Evolutionary conservation across 139 green algal genomes (phyloP), one percentile per base, ranked within the genome.

Genomic region (Diplosphaera chodatii): DNA sequence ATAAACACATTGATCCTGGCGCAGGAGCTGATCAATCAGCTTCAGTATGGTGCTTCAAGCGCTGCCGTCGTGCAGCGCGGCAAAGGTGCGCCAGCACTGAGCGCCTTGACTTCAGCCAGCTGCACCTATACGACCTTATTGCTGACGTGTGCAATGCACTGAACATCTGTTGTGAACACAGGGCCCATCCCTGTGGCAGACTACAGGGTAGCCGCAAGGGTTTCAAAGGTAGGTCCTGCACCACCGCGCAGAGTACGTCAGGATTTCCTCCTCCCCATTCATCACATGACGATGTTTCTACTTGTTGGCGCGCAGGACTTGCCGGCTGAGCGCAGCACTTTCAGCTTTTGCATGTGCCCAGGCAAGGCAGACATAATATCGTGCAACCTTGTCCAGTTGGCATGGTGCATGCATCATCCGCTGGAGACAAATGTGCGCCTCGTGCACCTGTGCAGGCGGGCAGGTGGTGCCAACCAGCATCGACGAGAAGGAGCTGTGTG

Each of bases 301-400:
- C n/a, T n/a, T n/a, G n/a, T n/a, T n/a, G n/a, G n/a, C n/a, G n/a
- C 30, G 27, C 67, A 72, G 27, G 37, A 28, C 15, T 40, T 48
- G 21, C 28, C 55, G 29, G 66, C 66, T 5, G 37, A 71, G 6
- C 23, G 3, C 22, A 67, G 41, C 62, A 65, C 66, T 40, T 96
- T 88, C 80, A 89, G 78, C n/a, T 96, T 96, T 71, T 96, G 91
- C 76, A 96, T 96, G 91, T 96, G 91, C 67, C 91, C 91, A 8
- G 87, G 48, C 25, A 25, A n/a, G 27, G 27, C n/a, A n/a, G n/a
- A n/a, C n/a, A n/a, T n/a, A n/a, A n/a, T n/a, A n/a, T n/a, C n/a
- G n/a, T n/a, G n/a, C n/a, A n/a, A n/a, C n/a, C n/a, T n/a, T n/a
- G n/a, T n/a, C n/a, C 32, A 27, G 6, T n/a, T n/a, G n/a, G n/a